phyloP scores from a whole-genome alignment of 805 yeast genomes.

The Schwanniomyces vanrijiae region DNA sequence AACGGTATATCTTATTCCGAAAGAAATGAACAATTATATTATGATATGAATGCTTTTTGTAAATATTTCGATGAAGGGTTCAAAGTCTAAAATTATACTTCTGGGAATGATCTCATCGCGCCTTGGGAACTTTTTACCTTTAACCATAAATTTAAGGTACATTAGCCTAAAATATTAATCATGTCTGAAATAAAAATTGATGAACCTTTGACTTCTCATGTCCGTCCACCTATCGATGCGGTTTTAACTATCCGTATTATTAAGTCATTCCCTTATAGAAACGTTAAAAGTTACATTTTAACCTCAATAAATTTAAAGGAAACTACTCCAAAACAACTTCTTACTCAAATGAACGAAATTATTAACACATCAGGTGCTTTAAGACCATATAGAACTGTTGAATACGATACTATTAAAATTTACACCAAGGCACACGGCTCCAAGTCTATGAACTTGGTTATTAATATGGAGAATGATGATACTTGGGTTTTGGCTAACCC shows the following conservation, averaged over 20 bases:
- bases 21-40: neutral
- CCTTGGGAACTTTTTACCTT: neutral
- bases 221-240: constrained; percentile 70
- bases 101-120: neutral
- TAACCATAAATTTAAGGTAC: neutral
- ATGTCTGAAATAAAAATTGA: constrained; percentile 24
- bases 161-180: neutral
- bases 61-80: constrained; percentile 13
- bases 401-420: constrained; percentile 73
- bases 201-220: constrained; percentile 80
- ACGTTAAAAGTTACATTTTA: constrained; percentile 74
- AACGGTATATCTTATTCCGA: too few species aligned
- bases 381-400: constrained; percentile 80
- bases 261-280: constrained; percentile 89
- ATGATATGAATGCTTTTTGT: constrained; percentile 11
- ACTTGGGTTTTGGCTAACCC: constrained; percentile 56
- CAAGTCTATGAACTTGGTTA: constrained; percentile 87
- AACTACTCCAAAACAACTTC: constrained; percentile 65
- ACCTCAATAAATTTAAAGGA: constrained; percentile 67
- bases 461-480: constrained; percentile 79
- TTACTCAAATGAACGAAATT: constrained; percentile 47
- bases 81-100: constrained; percentile 4
- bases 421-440: constrained; percentile 95
- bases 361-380: constrained; percentile 62
- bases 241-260: constrained; percentile 82